A percentile compares a stretch with the other conserved stretches of the same genome.
These are phyloP conservation scores for Pholiota microspora DNA, from an alignment of 768 basidiomycete genomes.

Conservation along the genomic window DNA sequence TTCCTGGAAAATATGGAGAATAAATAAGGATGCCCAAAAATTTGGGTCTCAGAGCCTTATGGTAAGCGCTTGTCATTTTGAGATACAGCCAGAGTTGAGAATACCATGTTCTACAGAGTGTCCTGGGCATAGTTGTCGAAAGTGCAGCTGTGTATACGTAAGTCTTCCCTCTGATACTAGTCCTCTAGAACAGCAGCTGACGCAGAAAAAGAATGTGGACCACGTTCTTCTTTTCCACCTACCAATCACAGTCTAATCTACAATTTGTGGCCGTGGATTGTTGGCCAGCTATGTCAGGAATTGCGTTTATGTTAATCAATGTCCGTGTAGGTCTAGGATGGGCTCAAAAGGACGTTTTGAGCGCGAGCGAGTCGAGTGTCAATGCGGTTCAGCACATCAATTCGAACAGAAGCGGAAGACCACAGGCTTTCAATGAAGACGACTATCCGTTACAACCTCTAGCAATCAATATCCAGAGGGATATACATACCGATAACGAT, in stretches of 20 bases:
- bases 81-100: no score
- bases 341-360: not conserved
- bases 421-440: not conserved
- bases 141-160: slow-evolving; percentile 5
- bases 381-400: not conserved
- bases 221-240: not conserved
- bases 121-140: slow-evolving; percentile 2
- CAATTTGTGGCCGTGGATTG: slow-evolving; percentile 1
- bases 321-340: not conserved
- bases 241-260: not conserved
- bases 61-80: not conserved
- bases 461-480: not conserved
- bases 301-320: slow-evolving; percentile 1
- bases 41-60: not conserved
- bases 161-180: not conserved
- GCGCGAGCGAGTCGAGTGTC: no score
- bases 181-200: not conserved
- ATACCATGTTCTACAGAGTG: not conserved
- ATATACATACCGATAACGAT: not conserved
- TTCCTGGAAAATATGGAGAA: not conserved
- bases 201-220: not conserved
- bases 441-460: not conserved
- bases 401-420: not conserved
- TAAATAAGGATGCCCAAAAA: not conserved
- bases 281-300: slow-evolving; percentile 1